Base-by-base conservation (phyloP, 1,284 basidiomycete genomes). In the Neonothopanus nambi region DNA sequence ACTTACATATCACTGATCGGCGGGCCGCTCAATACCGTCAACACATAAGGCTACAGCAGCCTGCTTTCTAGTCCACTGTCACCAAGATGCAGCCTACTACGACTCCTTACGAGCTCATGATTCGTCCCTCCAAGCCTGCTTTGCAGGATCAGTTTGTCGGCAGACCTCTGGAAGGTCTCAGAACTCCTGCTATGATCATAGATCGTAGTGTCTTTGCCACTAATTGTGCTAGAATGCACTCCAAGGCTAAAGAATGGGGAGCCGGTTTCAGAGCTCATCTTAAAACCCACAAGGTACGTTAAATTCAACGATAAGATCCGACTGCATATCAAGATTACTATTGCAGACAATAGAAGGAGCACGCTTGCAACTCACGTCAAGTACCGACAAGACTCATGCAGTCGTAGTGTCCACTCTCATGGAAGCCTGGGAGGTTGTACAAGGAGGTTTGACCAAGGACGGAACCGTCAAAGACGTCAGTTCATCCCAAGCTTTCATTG, bases 161-260 rank as follows among this genome's bases (percentile, higher is more conserved):
- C 36, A 82, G 79, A 63, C 64, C 74, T 12, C 66, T 93, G 52
- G 67, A 78, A 47, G 68, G 70, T 1, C 70, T 94, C 23, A 79
- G 89, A 51, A 94, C 92, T 0, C 92, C 93, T 21, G 87, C 89
- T 0, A 70, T 90, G 57, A 73, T 94, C 51, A 82, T 95, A 57
- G 90, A 95, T 71, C 79, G 87, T 23, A 74, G 74, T 9, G 64
- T 81, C 17, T 92, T 93, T 66, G 78, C 78, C 37, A 68, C 74
- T 23, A 95, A 95, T 67, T 93, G 90, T 67, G 78, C 78, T 21
- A 71, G 69, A 51, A 91, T 95, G 84, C 84, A 87, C 57, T 64
- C 74, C 43, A 84, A 81, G 48, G 81, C 86, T 2, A 74, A 75
- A 51, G 72, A 76, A 40, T 85, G 85, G 76, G 85, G 84, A 5